Percentiles rank a stretch among this genome's conserved stretches.
Evolutionary conservation across 1,284 basidiomycete genomes (phyloP).

Genomic region (Cutaneotrichosporon cavernicola): DNA sequence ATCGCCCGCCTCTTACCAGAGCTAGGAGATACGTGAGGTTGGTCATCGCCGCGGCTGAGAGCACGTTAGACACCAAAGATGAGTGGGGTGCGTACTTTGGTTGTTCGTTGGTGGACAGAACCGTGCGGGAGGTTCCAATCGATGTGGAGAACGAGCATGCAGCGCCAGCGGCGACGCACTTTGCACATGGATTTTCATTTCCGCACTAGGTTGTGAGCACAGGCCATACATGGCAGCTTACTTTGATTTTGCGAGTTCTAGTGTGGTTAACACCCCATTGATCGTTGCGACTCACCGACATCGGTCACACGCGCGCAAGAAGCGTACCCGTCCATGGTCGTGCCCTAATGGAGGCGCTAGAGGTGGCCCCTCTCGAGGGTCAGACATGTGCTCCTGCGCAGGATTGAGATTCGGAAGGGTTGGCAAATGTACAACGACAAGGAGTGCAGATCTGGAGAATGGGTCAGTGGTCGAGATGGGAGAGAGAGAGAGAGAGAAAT

Average conservation of each 20-base stretch:
- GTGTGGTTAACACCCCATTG: not conserved
- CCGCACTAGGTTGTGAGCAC: slow-evolving; percentile 11
- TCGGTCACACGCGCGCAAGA: slow-evolving; percentile 22
- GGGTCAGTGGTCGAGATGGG: not conserved
- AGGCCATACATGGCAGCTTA: not conserved
- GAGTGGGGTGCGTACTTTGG: slow-evolving; percentile 8
- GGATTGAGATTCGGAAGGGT: not conserved
- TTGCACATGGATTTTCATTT: slow-evolving; percentile 21
- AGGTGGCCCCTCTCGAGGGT: not conserved
- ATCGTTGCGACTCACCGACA: slow-evolving; percentile 16
- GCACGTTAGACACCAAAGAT: not conserved
- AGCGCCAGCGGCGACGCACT: slow-evolving; percentile 19
- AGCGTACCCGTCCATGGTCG: slow-evolving; percentile 18
- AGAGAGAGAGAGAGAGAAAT: too few relatives aligned
- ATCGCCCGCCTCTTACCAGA: not conserved
- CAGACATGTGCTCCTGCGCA: not conserved
- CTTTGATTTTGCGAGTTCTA: slow-evolving; percentile 22
- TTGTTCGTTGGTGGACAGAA: slow-evolving; percentile 15
- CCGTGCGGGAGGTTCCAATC: slow-evolving; percentile 9
- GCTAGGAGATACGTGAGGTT: not conserved
- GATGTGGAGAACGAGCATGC: slow-evolving; percentile 19
- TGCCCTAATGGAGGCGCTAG: not conserved
- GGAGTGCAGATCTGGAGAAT: not conserved
- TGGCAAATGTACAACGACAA: not conserved
- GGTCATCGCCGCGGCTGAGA: not conserved